Base-by-base conservation (phyloP, 177 flowering plant species). In the Vitis hybrid region DNA sequence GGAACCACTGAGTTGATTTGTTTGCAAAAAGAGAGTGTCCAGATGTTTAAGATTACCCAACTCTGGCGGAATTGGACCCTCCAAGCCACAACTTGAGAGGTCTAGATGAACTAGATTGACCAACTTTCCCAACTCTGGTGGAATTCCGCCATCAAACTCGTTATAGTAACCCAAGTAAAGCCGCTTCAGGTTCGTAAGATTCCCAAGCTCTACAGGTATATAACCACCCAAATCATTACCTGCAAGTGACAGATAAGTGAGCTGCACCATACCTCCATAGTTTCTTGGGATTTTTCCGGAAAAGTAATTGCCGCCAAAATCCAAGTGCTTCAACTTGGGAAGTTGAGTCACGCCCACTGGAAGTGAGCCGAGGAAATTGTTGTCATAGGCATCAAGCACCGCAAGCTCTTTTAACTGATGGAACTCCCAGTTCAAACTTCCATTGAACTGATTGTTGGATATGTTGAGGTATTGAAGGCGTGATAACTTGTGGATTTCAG, bases 251-350 rank as follows among this genome's bases (percentile, higher is more conserved):
- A 90, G 82, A 62, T 70, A 85, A 14, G 74, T 69, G 17, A 91
- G 84, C 75, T 71, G 75, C 58, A 60, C 40, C 52, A 87, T 54
- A 13, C 65, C 71, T 57, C 89, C 94, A 73, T 86, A 90, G 60
- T 67, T 70, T 0, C 61, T 45, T 0, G 93, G 93, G 15, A 91
- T 91, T 7, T 54, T 56, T 2, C 97, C 94, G 0, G 77, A 64
- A 70, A 91, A 88, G 77, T 70, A 90, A 60, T 88, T 90, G 56
- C 97, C 97, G 15, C 89, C 91, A 45, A 91, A 70, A 71, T 87
- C 68, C 75, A 90, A 83, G 75, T 85, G 79, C 73, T 56, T 71
- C 59, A 91, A 79, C 70, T 78, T 81, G 4, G 75, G 69, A 52
- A 88, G 75, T n/a, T 74, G 49, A 11, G 75, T 14, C 15, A 88